Evolutionary conservation across 768 basidiomycete species (phyloP).

Genomic region (Boletus pseudo-olivaceus): DNA sequence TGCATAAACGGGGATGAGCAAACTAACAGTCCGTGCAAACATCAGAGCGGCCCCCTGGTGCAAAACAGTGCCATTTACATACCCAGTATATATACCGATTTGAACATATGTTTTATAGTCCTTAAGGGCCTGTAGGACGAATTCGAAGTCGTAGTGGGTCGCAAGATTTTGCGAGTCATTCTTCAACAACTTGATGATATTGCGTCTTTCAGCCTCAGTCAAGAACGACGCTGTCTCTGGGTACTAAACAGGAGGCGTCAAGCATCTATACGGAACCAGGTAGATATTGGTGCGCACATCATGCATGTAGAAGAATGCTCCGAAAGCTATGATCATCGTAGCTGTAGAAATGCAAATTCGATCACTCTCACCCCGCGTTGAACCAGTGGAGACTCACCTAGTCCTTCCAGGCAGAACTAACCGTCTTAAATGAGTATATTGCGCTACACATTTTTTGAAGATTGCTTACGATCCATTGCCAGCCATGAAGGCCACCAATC

Average conservation of each 20-base stretch:
- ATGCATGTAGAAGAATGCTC: slow-evolving; percentile 48
- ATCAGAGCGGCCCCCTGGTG: neutral
- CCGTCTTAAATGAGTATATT: slow-evolving; percentile 2
- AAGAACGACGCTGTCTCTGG: slow-evolving; percentile 59
- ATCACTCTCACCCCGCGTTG: neutral
- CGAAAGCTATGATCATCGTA: slow-evolving; percentile 22
- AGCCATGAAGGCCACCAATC: slow-evolving; percentile 31
- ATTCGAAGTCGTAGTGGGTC: slow-evolving; percentile 42
- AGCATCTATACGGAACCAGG: slow-evolving; percentile 4
- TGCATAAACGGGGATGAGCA: slow-evolving; percentile 46
- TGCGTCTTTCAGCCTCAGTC: slow-evolving; percentile 39
- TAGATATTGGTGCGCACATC: slow-evolving; percentile 34
- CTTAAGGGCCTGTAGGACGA: slow-evolving; percentile 45
- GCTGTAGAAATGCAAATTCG: slow-evolving; percentile 8
- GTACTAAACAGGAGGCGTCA: slow-evolving; percentile 33
- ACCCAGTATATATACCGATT: slow-evolving; percentile 42
- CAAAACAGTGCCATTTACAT: slow-evolving; percentile 5
- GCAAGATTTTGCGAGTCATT: slow-evolving; percentile 44
- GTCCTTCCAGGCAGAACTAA: slow-evolving; percentile 33
- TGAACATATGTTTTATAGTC: slow-evolving; percentile 43
- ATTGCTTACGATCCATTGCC: slow-evolving; percentile 38
- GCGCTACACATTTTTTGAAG: neutral
- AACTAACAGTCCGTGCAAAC: slow-evolving; percentile 20
- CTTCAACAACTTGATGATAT: slow-evolving; percentile 36
- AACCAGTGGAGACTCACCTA: slow-evolving; percentile 14